Evolutionary conservation across 768 basidiomycete species (phyloP), one percentile per base, ranked within the genome.

Genomic region (Leucosporidium yakuticum): DNA sequence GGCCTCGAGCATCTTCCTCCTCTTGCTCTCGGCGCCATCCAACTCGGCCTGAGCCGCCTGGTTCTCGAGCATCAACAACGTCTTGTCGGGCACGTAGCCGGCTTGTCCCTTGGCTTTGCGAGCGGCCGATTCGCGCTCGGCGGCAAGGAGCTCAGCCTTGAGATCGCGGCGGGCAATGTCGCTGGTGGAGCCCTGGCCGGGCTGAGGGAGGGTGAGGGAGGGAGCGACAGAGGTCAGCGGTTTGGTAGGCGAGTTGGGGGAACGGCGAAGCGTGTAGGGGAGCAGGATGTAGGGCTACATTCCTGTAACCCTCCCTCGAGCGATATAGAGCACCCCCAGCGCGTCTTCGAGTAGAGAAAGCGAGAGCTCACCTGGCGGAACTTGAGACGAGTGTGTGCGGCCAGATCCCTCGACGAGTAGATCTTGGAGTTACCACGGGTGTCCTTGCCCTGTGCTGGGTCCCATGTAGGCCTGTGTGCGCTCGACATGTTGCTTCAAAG

Each of bases 331-430:
- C 53, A 29, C 4, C 5, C 53, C 53, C 9, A 4, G n/a, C 59
- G 15, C 59, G 4, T 25, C 36, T 15, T 12, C 5, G 11, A 36
- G 23, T n/a, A 11, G 2, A 9, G 32, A 48, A 20, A 27, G 31
- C 2, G 31, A 6, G 49, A 32, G 25, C 77, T 27, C 29, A 65
- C 84, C 64, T 67, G 90, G 87, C 95, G 87, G 81, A 99, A 99
- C 82, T 99, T 99, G 74, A 99, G 88, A 80, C 96, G 95, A 2
- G 95, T 99, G 78, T 97, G 90, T 4, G 91, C 83, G 9, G 95
- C 91, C 85, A 97, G 89, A 78, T 96, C 92, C 69, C 90, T 85
- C 76, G 90, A 88, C 7, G 92, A 95, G 81, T 87, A 92, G 77
- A 95, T 91, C 67, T 91, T 86, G 61, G 92, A 93, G 66, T 91